Base-by-base conservation (phyloP, 768 basidiomycete genomes). In the Tubosaeta sp. region DNA sequence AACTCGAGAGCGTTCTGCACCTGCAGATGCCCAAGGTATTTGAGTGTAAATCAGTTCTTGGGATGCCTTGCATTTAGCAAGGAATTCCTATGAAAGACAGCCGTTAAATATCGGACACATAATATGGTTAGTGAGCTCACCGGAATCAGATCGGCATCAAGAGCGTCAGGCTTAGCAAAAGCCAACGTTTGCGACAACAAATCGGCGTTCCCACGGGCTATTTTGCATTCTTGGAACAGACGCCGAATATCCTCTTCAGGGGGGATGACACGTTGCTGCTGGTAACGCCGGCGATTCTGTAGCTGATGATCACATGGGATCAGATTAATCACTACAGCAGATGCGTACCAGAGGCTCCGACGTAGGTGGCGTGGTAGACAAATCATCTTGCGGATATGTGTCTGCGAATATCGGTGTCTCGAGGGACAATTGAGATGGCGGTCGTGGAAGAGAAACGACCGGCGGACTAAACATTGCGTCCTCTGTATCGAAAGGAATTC, bases 11-110 rank as follows among this genome's bases (percentile, higher is more conserved):
- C 81, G 81, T 58, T 87, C 86, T 1, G 92, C 92, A 13, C 84
- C 80, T 1, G 90, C 84, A 19, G 83, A 79, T 4, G 94, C 94
- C 93, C 94, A 95, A 7, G 87, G 83, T 59, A 96, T 93, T 68
- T 94, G 93, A 11, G 86, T 83, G 56, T 76, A 85, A 24, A 95
- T 82, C 11, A 94, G 77, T 53, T 93, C 92, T 67, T 92, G 90
- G 3, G 90, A 92, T 3, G 80, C 76, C 27, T 81, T 77, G 64
- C 91, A 93, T 61, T 90, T 89, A 14, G 67, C 60, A 59, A 89
- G 81, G 61, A 93, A 94, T 70, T 94, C 93, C 91, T 95, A 63
- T 1, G 18, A 31, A n/a, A 25, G 24, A 24, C 1, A 16, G 39
- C 53, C 1, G 9, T 56, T 12, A 27, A 27, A 18, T 10, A 49